Evolutionary conservation across 805 yeast species (phyloP), one percentile per base, ranked within the genome.

Genomic region (Blastobotrys terrestris): DNA sequence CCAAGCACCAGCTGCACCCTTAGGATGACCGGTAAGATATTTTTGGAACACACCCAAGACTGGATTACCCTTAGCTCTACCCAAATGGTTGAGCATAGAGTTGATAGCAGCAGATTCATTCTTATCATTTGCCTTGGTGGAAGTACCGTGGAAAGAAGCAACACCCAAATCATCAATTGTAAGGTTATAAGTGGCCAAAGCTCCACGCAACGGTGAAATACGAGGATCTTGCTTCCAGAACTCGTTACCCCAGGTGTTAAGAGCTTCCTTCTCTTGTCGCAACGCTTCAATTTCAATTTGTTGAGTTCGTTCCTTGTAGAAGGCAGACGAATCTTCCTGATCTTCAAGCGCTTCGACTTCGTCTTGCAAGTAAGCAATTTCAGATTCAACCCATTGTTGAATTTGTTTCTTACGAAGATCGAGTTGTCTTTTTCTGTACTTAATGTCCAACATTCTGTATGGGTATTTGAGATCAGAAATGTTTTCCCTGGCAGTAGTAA

Each of bases 1-100:
- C 99, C 99, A 94, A 54, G 99, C 98, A 80, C 97, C 99, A 54
- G 99, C 99, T 64, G 99, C 99, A 81, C 99, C 99, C 87, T 94
- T 94, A 65, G 99, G 99, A 78, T 94, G 99, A 75, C 99, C 99
- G 64, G 99, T 94, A 68, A 94, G 81, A 83, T 80, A 94, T 75
- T 94, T 94, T 76, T 94, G 99, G 96, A 95, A 92, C 52, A 94
- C 95, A 81, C 98, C 97, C 63, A 85, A 78, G 48, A 95, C 91
- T 58, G 99, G 96, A 76, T 94, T 95, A 76, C 99, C 99, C 76
- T 87, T 90, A 53, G 96, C 76, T 76, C 99, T 85, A 63, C 98
- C 99, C 68, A 94, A 78, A 69, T 94, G 99, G 67, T 78, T 75
- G 84, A 95, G 86, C 97, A 95, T 94, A 64, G 78, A 74, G 71